Evolutionary conservation across 1,284 basidiomycete genomes (phyloP).

Genomic region (Ganoderma sp.): DNA sequence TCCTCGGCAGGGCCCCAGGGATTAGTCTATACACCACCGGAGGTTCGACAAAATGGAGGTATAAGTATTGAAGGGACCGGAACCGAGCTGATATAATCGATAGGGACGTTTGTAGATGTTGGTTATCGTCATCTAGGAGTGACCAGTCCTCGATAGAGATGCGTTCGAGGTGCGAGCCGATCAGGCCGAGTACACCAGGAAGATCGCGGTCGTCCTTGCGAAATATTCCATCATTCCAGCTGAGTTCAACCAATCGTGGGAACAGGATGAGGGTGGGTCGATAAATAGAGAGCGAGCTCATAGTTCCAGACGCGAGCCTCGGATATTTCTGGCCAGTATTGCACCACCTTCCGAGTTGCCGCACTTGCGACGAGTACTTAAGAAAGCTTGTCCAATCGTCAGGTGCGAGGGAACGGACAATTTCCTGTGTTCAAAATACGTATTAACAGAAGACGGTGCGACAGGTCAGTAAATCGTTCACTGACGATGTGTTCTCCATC

Average conservation of each 20-base stretch:
- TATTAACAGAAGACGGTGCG: neutral
- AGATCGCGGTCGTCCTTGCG: neutral
- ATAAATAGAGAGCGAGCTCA: neutral
- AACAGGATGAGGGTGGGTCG: neutral
- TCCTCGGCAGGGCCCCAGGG: neutral
- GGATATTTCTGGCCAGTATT: no score
- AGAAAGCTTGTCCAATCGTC: neutral
- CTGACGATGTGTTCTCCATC: neutral
- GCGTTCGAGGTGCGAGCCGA: neutral
- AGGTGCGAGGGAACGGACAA: neutral
- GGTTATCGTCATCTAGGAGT: neutral
- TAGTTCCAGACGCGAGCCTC: neutral
- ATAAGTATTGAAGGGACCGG: neutral
- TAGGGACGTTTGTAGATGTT: neutral
- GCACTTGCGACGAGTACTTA: neutral
- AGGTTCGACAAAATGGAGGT: neutral
- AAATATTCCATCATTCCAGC: neutral
- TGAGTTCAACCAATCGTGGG: neutral
- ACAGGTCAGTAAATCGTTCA: neutral
- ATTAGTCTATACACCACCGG: neutral
- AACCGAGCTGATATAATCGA: neutral
- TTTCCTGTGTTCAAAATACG: neutral
- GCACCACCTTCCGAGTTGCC: neutral
- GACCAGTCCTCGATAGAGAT: slow-evolving; percentile 1
- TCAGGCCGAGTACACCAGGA: neutral